phyloP scores from a whole-genome alignment of 768 basidiomycete species.

The Mrakia hoshinonis region DNA sequence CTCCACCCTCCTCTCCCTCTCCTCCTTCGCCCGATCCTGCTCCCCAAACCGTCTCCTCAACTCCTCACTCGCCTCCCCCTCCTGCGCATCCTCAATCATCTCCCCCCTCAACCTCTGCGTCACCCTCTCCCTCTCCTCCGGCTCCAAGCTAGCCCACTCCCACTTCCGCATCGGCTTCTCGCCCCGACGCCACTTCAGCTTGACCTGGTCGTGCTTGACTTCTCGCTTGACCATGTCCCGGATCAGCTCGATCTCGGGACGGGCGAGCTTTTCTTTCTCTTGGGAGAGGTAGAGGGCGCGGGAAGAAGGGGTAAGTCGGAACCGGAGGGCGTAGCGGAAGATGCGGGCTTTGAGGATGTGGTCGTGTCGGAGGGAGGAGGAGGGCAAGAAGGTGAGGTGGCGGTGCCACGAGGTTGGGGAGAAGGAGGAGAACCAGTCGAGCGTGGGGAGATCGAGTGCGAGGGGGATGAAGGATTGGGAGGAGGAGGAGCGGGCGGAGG shows the following conservation, averaged over 20 bases:
- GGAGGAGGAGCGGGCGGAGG: neutral
- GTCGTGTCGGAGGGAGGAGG: neutral
- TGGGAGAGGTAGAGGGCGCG: neutral
- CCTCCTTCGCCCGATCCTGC: slow-evolving; percentile 4
- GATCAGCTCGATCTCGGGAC: no score
- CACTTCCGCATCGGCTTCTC: neutral
- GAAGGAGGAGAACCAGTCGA: neutral
- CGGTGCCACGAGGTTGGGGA: neutral
- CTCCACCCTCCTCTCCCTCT: neutral
- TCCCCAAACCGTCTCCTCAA: neutral
- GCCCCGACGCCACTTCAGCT: neutral
- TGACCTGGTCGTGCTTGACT: neutral
- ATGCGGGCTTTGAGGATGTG: neutral
- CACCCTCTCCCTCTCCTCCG: neutral
- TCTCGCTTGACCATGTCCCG: neutral
- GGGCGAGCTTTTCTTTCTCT: no score
- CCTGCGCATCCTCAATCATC: neutral
- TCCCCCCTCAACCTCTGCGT: neutral
- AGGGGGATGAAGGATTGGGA: neutral
- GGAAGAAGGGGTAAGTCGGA: neutral
- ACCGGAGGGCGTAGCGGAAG: neutral
- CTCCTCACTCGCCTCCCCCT: neutral
- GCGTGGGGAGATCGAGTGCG: neutral
- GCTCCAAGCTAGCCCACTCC: neutral
- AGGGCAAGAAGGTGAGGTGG: neutral